These are phyloP conservation scores for Mrakia gelida DNA, from an alignment of 768 basidiomycete genomes.

Conservation along the genomic window DNA sequence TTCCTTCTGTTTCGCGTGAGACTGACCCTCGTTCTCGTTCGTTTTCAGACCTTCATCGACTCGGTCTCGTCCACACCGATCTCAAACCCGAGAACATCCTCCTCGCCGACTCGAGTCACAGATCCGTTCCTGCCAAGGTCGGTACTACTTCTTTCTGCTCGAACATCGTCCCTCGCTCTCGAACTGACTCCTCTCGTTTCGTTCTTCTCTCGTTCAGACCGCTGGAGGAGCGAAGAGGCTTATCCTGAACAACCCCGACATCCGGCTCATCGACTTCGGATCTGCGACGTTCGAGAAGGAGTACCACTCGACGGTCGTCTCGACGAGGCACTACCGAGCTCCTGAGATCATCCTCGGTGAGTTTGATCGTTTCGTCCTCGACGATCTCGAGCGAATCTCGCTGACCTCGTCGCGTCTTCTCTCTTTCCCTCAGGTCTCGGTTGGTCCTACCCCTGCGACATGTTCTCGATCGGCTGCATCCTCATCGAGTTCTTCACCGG, in stretches of 20 bases:
- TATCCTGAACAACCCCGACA: slow-evolving; percentile 79
- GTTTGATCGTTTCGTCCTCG: slow-evolving; percentile 39
- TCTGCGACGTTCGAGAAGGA: slow-evolving; percentile 97
- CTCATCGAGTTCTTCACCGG: slow-evolving; percentile 98
- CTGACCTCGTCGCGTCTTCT: slow-evolving; percentile 1
- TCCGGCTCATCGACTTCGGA: slow-evolving; percentile 96
- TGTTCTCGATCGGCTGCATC: slow-evolving; percentile 97
- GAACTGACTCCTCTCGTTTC: neutral
- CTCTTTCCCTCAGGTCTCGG: slow-evolving; percentile 67
- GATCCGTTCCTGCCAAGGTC: slow-evolving; percentile 39
- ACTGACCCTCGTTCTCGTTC: neutral
- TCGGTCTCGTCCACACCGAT: slow-evolving; percentile 92
- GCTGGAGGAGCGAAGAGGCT: slow-evolving; percentile 50
- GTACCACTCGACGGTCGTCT: slow-evolving; percentile 97
- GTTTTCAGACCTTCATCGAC: slow-evolving; percentile 74
- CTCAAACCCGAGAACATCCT: slow-evolving; percentile 98
- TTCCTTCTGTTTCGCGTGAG: neutral
- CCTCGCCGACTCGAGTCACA: slow-evolving; percentile 75
- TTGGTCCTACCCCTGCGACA: slow-evolving; percentile 98
- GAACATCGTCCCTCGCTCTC: too few relatives aligned
- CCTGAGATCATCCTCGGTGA: slow-evolving; percentile 96
- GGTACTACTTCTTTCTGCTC: slow-evolving; percentile 30
- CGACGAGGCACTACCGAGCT: slow-evolving; percentile 95
- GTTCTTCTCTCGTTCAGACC: neutral
- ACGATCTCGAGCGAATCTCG: neutral